Conservation (phyloP, 2,329 filamentous ascomycete genomes). For the Talaromyces funiculosus region DNA sequence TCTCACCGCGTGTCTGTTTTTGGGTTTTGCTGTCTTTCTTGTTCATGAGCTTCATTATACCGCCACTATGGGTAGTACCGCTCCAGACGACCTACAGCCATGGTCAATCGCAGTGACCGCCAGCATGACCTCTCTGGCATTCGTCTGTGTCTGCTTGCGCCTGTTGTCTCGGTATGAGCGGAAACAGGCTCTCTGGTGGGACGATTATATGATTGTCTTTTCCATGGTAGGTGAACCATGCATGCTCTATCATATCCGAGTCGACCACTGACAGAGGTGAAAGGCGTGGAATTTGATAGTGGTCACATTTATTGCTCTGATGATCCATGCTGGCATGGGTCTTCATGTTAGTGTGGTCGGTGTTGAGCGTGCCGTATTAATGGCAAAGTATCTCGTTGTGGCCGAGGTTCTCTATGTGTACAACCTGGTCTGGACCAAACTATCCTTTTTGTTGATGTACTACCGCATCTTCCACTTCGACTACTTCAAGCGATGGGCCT, state of each 20-base stretch:
- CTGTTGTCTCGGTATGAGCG: constrained; percentile 40
- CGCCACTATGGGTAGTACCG: background rate
- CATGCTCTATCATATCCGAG: background rate
- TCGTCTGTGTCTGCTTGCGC: constrained; percentile 36
- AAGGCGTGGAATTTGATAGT: constrained; percentile 29
- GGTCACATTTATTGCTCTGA: constrained; percentile 46
- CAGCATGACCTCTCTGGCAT: constrained; percentile 40
- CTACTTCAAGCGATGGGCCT: constrained; percentile 26
- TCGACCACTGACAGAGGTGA: background rate
- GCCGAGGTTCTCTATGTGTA: constrained; percentile 38
- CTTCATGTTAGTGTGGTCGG: constrained; percentile 41
- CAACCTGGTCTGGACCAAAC: constrained; percentile 26
- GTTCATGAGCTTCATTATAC: background rate
- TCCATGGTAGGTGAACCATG: constrained; percentile 38
- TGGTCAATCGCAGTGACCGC: constrained; percentile 40
- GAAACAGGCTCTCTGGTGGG: constrained; percentile 46
- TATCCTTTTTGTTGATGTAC: constrained; percentile 25
- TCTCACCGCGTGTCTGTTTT: background rate
- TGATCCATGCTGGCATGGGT: constrained; percentile 46
- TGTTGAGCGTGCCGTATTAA: constrained; percentile 27
- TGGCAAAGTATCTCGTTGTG: constrained; percentile 31
- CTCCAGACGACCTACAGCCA: constrained; percentile 34
- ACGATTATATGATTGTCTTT: constrained; percentile 47
- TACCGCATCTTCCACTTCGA: constrained; percentile 25
- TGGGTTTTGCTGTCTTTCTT: background rate